Evolutionary conservation across 768 basidiomycete species (phyloP).

Genomic region (Boletales sp.): DNA sequence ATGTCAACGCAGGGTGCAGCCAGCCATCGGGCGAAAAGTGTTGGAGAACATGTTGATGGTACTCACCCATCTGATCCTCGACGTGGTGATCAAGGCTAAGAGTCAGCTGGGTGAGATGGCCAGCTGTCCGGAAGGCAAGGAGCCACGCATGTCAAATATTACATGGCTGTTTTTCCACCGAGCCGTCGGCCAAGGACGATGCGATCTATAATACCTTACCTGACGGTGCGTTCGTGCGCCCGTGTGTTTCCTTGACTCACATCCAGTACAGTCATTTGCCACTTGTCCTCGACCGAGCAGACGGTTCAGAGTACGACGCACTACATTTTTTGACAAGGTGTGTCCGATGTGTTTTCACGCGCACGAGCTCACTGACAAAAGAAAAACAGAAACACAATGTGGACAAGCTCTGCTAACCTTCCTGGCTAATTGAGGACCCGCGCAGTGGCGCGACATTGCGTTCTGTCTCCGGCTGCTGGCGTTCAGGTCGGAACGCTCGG

Average conservation of each 20-base stretch:
- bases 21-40: conserved; percentile 38
- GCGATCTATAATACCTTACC: conserved; percentile 99
- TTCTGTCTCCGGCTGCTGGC: conserved; percentile 92
- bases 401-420: conserved; percentile 95
- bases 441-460: conserved; percentile 96
- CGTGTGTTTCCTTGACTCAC: not conserved
- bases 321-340: conserved; percentile 95
- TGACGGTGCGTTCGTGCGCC: conserved; percentile 15
- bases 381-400: conserved; percentile 97
- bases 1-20: not conserved
- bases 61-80: conserved; percentile 66
- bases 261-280: conserved; percentile 59
- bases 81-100: conserved; percentile 98
- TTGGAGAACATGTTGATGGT: conserved; percentile 99
- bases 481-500: conserved; percentile 72
- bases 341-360: too few species aligned
- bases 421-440: conserved; percentile 81
- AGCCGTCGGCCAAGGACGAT: conserved; percentile 95
- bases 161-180: conserved; percentile 95
- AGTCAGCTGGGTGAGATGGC: conserved; percentile 87
- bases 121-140: conserved; percentile 82
- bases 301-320: conserved; percentile 88
- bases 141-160: conserved; percentile 82
- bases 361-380: too few species aligned
- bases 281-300: conserved; percentile 84